phyloP scores from a whole-genome alignment of 2,329 filamentous ascomycete species.

The Mollisia scopiformis region DNA sequence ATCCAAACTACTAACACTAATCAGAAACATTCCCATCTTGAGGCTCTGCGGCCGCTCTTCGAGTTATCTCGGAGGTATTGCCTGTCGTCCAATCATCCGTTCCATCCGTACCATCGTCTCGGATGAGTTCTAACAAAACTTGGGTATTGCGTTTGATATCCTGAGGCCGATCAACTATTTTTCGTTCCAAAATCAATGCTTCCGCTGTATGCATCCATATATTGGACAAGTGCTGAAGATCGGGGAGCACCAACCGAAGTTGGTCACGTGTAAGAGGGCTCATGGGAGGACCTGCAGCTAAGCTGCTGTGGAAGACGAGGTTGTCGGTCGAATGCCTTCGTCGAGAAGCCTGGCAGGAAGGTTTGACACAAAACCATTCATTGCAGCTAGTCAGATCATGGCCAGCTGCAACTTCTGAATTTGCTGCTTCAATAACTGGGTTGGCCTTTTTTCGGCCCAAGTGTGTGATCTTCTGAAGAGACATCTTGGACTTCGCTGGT shows the following conservation, averaged over 20 bases:
- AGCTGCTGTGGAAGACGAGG: constrained; percentile 60
- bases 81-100: constrained; percentile 59
- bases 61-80: constrained; percentile 14
- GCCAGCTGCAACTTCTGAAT: constrained; percentile 26
- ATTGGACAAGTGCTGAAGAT: constrained; percentile 60
- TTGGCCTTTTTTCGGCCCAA: constrained; percentile 61
- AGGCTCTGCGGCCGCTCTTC: constrained; percentile 22
- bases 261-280: constrained; percentile 53
- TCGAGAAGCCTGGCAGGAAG: constrained; percentile 30
- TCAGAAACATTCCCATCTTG: constrained; percentile 31
- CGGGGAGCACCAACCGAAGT: constrained; percentile 52
- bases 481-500: constrained; percentile 53
- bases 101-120: constrained; percentile 59
- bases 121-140: constrained; percentile 66
- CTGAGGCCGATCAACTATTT: constrained; percentile 58
- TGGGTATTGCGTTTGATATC: constrained; percentile 67
- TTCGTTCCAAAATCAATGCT: constrained; percentile 60
- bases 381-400: constrained; percentile 34
- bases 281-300: constrained; percentile 67
- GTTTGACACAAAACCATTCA: constrained; percentile 40
- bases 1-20: constrained; percentile 13
- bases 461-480: constrained; percentile 40
- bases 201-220: constrained; percentile 68
- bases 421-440: constrained; percentile 12
- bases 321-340: constrained; percentile 37